These are phyloP conservation scores for Cordia subcordata DNA, from an alignment of 257 asterid species.

Conservation along the genomic window DNA sequence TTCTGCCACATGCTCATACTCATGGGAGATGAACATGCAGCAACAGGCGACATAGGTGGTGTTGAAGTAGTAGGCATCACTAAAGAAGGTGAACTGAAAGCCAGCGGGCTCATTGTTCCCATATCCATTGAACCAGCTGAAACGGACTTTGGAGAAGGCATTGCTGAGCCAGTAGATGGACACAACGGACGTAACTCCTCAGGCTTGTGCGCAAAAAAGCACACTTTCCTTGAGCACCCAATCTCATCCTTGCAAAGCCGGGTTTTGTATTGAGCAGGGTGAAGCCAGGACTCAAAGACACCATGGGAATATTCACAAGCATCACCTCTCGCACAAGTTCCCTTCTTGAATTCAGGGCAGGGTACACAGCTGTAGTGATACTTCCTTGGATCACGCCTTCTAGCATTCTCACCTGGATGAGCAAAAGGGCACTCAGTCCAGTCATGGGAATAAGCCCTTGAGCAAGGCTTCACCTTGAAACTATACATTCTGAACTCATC, in stretches of 20 bases:
- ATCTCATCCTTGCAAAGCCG: slow-evolving; percentile 89
- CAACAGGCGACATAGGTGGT: slow-evolving; percentile 60
- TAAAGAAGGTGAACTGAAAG: slow-evolving; percentile 42
- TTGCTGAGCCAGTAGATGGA: slow-evolving; percentile 77
- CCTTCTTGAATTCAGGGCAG: slow-evolving; percentile 93
- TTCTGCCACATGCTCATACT: slow-evolving; percentile 50
- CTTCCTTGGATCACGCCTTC: slow-evolving; percentile 63
- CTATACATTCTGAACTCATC: slow-evolving; percentile 54
- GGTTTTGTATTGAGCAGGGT: slow-evolving; percentile 89
- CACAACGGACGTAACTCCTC: slow-evolving; percentile 79
- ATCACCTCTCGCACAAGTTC: slow-evolving; percentile 61
- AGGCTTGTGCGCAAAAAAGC: slow-evolving; percentile 78
- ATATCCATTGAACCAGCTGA: slow-evolving; percentile 39
- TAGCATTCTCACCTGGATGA: slow-evolving; percentile 48
- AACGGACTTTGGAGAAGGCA: slow-evolving; percentile 67
- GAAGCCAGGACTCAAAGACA: slow-evolving; percentile 93
- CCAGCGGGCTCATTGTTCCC: slow-evolving; percentile 46
- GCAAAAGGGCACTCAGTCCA: slow-evolving; percentile 58
- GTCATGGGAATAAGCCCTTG: slow-evolving; percentile 53
- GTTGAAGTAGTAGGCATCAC: slow-evolving; percentile 35
- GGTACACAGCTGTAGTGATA: slow-evolving; percentile 72
- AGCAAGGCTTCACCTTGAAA: slow-evolving; percentile 54
- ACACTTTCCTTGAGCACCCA: slow-evolving; percentile 73
- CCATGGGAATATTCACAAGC: slow-evolving; percentile 88
- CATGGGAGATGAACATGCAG: slow-evolving; percentile 64